Percentiles rank a stretch among this genome's conserved stretches.
These are phyloP conservation scores for Leccinellum luteum DNA, from an alignment of 768 basidiomycete genomes.

Conservation along the genomic window DNA sequence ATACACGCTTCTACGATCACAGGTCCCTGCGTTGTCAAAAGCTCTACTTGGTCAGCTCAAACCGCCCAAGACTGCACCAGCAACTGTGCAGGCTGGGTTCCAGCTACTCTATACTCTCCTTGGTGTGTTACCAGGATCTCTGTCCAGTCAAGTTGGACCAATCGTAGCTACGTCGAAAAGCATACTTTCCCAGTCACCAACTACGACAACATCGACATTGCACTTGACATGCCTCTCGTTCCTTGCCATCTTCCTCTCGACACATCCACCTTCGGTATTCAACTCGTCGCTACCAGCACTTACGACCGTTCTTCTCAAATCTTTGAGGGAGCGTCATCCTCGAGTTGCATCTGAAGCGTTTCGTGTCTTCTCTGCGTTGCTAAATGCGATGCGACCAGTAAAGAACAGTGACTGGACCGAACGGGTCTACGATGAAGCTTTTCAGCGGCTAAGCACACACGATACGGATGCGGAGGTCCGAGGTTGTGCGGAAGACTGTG, in stretches of 20 bases:
- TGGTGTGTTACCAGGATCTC: constrained; percentile 77
- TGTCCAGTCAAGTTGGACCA: constrained; percentile 63
- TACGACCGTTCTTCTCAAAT: constrained; percentile 71
- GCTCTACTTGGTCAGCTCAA: constrained; percentile 84
- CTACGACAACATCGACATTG: constrained; percentile 76
- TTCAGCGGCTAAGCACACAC: constrained; percentile 64
- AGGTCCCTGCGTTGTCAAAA: constrained; percentile 78
- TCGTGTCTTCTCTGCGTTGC: constrained; percentile 79
- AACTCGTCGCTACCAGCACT: constrained; percentile 58
- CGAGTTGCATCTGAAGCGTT: constrained; percentile 88
- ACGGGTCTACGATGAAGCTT: constrained; percentile 70
- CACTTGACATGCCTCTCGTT: constrained; percentile 86
- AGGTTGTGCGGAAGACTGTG: constrained; percentile 72
- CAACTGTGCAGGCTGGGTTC: constrained; percentile 86
- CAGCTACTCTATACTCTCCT: constrained; percentile 72
- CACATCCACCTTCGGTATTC: constrained; percentile 59
- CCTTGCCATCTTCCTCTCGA: constrained; percentile 77
- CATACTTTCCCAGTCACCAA: constrained; percentile 64
- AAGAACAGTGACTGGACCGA: constrained; percentile 66
- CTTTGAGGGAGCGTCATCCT: constrained; percentile 80
- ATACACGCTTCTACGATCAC: constrained; percentile 63
- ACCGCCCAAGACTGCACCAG: constrained; percentile 69
- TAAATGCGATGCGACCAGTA: constrained; percentile 72
- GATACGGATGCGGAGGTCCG: constrained; percentile 94
- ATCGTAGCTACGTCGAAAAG: constrained; percentile 64